Percentiles rank a stretch among this genome's conserved stretches.
These are phyloP conservation scores for Pholiota conissans DNA, from an alignment of 768 basidiomycete species.

Conservation along the genomic window DNA sequence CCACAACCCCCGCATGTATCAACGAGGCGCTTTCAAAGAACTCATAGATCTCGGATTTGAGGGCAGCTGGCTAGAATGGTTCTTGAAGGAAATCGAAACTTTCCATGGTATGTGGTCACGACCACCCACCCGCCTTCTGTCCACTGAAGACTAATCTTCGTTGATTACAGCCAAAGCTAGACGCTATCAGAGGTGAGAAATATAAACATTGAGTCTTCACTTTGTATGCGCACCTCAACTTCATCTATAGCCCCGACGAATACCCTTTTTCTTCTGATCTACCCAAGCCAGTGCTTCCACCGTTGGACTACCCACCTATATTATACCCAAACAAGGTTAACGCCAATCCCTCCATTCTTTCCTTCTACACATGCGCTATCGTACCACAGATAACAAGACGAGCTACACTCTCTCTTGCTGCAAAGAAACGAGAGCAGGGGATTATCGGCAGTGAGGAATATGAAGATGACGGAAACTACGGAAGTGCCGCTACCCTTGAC, in stretches of 20 bases:
- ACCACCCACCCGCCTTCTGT: not conserved
- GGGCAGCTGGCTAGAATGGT: constrained; percentile 97
- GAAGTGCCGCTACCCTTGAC: constrained; percentile 91
- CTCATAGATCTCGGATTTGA: constrained; percentile 70
- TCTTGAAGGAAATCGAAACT: constrained; percentile 90
- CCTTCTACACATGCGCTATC: constrained; percentile 86
- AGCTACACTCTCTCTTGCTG: constrained; percentile 66
- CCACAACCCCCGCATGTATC: constrained; percentile 88
- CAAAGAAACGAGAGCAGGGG: constrained; percentile 64
- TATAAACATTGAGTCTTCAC: not conserved
- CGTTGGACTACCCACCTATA: constrained; percentile 72
- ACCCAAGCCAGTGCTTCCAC: constrained; percentile 78
- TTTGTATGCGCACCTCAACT: not conserved
- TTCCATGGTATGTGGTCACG: constrained; percentile 79
- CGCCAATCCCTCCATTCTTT: constrained; percentile 82
- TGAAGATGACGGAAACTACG: constrained; percentile 97
- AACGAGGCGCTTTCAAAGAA: constrained; percentile 76
- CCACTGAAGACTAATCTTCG: constrained; percentile 10
- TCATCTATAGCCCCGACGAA: constrained; percentile 82
- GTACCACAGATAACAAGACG: constrained; percentile 85
- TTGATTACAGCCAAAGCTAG: constrained; percentile 78
- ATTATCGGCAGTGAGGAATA: constrained; percentile 67
- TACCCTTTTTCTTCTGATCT: constrained; percentile 89
- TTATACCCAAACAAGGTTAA: constrained; percentile 82
- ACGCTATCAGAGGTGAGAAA: constrained; percentile 82